Conservation (phyloP, 1,284 basidiomycete genomes). For the Tremellales sp. region DNA sequence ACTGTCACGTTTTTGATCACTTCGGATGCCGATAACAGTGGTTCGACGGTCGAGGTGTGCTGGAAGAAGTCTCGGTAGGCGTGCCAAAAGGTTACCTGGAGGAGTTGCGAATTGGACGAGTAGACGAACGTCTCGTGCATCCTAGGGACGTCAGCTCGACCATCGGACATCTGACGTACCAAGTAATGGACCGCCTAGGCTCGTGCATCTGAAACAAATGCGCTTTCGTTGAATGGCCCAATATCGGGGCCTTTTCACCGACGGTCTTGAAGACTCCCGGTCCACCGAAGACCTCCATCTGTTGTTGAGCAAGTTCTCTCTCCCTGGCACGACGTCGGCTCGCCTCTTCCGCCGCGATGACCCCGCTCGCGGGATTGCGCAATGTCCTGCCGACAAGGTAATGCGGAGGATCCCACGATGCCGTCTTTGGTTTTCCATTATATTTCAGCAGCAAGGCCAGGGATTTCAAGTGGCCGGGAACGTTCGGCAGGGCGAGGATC, state of each 20-base stretch:
- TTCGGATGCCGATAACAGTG: slow-evolving; percentile 42
- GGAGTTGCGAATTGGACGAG: slow-evolving; percentile 37
- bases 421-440: slow-evolving; percentile 11
- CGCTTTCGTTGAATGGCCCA: slow-evolving; percentile 21
- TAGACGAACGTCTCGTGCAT: slow-evolving; percentile 48
- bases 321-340: slow-evolving; percentile 22
- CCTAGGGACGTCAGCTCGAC: slow-evolving; percentile 24
- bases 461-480: slow-evolving; percentile 32
- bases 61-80: slow-evolving; percentile 46
- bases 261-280: slow-evolving; percentile 25
- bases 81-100: slow-evolving; percentile 48
- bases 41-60: slow-evolving; percentile 30
- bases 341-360: slow-evolving; percentile 22
- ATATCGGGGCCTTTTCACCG: slow-evolving; percentile 29
- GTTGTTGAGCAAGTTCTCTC: slow-evolving; percentile 29
- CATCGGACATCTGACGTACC: slow-evolving; percentile 25
- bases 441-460: slow-evolving; percentile 32
- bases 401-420: slow-evolving; percentile 17
- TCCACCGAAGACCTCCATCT: slow-evolving; percentile 25
- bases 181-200: slow-evolving; percentile 37
- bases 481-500: slow-evolving; percentile 25
- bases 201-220: slow-evolving; percentile 39
- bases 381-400: slow-evolving; percentile 16
- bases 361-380: slow-evolving; percentile 35
- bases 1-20: slow-evolving; percentile 47